Percentiles rank a stretch among this genome's conserved stretches.
Conservation (phyloP, 1,284 basidiomycete species). For the Austroboletus rostrupii region DNA sequence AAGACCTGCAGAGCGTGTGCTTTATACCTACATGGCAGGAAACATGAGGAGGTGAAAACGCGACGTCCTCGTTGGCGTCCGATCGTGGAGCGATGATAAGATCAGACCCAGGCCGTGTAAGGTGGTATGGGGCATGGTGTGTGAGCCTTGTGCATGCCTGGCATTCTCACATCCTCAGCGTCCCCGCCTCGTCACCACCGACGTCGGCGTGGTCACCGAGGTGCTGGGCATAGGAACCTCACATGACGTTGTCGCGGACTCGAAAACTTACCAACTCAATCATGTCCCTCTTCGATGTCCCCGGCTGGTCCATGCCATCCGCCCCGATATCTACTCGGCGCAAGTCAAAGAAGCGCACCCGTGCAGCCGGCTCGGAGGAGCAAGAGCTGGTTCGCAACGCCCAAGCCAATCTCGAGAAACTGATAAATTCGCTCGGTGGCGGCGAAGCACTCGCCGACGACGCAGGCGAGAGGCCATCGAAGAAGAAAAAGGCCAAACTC, state of each 20-base stretch:
- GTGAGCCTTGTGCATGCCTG: too few species aligned
- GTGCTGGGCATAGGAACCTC: too few species aligned
- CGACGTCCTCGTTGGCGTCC: slow-evolving; percentile 19
- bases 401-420: slow-evolving; percentile 72
- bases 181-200: too few species aligned
- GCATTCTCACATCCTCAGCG: too few species aligned
- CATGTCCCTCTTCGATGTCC: slow-evolving; percentile 65
- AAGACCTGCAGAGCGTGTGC: background rate
- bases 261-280: background rate
- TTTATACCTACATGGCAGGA: slow-evolving; percentile 26
- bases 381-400: slow-evolving; percentile 44
- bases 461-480: slow-evolving; percentile 7
- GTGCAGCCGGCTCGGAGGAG: slow-evolving; percentile 41
- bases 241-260: slow-evolving; percentile 7
- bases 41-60: slow-evolving; percentile 17
- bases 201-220: too few species aligned
- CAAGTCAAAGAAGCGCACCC: slow-evolving; percentile 65
- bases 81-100: slow-evolving; percentile 1
- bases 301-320: slow-evolving; percentile 62
- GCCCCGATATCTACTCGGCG: slow-evolving; percentile 37
- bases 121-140: too few species aligned
- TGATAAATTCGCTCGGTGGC: slow-evolving; percentile 60
- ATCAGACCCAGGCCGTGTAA: background rate
- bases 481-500: slow-evolving; percentile 35
- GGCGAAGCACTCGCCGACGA: slow-evolving; percentile 15